Base-by-base conservation (phyloP, 2,329 filamentous ascomycete species). In the Camillea tinctor region DNA sequence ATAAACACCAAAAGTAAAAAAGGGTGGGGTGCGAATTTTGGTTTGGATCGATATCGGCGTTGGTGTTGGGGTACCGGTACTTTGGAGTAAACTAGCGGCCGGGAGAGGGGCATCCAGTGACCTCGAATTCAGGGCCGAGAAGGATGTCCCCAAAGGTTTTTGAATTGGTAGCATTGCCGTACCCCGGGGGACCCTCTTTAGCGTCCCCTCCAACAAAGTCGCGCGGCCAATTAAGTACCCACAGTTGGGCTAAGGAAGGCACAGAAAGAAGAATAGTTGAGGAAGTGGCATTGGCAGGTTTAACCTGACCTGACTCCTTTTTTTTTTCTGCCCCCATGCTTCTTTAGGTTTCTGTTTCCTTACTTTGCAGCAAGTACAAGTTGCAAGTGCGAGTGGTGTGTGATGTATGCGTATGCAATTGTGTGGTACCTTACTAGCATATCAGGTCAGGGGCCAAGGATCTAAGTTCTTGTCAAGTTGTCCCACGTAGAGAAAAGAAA, bases 31-130 rank as follows among this genome's bases (percentile, higher is more conserved):
- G 22, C 6, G 7, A 21, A n/a, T n/a, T n/a, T n/a, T 53, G 2
- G 22, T 11, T 30, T 7, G n/a, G 19, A 21, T 24, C n/a, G 51
- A 56, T 61, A 53, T 61, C 57, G 59, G 64, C 66, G 70, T 69
- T 70, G 67, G 60, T 68, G 71, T 73, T 73, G 71, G 69, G 71
- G 71, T 73, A 73, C 66, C 66, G 61, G 68, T 71, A 73, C 71
- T 58, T 66, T 22, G 44, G 52, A 36, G 17, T 52, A 49, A 36
- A 49, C 40, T 26, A 50, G 53, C 51, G 53, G 57, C 57, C 26
- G 26, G 26, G 13, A 30, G 26, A 30, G 26, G 26, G 7, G 26
- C 26, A 11, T 30, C 26, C 26, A 30, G 26, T 30, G 2, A 11
- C 13, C 26, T 30, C 26, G 13, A 7, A 7, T 2, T 40, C 53